Conservation (phyloP, 179 eudicot species). For the Dionaea muscipula region DNA sequence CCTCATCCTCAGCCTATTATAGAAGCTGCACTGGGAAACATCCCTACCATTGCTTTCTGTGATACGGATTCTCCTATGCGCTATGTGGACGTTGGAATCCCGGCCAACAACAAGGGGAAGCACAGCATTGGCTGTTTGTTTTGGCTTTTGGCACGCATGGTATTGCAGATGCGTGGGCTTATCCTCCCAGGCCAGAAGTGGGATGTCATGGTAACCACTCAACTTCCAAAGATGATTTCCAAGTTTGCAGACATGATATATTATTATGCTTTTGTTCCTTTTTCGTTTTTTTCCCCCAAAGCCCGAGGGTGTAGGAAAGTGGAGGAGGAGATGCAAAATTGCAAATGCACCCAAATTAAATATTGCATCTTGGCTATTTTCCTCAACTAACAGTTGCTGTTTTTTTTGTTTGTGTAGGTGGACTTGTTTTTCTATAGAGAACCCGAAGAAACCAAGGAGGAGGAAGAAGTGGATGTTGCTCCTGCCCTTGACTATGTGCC, state of each 20-base stretch:
- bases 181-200: slow-evolving; percentile 64
- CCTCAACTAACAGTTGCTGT: too few species aligned
- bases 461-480: slow-evolving; percentile 29
- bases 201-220: slow-evolving; percentile 65
- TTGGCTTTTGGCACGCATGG: slow-evolving; percentile 86
- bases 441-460: slow-evolving; percentile 51
- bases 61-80: slow-evolving; percentile 81
- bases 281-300: too few species aligned
- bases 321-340: too few species aligned
- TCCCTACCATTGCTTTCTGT: slow-evolving; percentile 85
- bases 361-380: too few species aligned
- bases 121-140: slow-evolving; percentile 75
- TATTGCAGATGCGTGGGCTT: slow-evolving; percentile 68
- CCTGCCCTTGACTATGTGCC: slow-evolving; percentile 26
- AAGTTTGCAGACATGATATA: too few species aligned
- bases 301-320: too few species aligned
- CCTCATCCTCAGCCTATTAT: slow-evolving; percentile 64
- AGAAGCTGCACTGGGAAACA: slow-evolving; percentile 69
- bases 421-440: slow-evolving; percentile 59
- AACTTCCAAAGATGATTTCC: background rate
- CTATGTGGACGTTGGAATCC: slow-evolving; percentile 72
- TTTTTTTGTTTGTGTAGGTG: slow-evolving; percentile 26
- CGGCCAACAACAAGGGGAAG: slow-evolving; percentile 85
- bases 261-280: too few species aligned
- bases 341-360: too few species aligned